Evolutionary conservation across 2,329 filamentous ascomycete species (phyloP).

Genomic region (Ophiocordyceps camponoti-rufipedis): DNA sequence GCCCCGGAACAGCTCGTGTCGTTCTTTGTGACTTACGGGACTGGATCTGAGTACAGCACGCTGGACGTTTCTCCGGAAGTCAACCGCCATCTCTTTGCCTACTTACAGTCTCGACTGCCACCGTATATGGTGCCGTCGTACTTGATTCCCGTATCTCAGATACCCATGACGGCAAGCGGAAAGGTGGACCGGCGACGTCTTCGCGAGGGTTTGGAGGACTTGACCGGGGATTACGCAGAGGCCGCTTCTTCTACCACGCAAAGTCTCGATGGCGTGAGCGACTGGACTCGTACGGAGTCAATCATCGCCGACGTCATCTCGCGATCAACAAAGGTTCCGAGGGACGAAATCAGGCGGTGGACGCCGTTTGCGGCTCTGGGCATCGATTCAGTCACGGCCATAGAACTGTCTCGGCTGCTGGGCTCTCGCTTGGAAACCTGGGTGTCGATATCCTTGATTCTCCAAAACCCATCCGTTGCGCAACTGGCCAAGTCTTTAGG

Average conservation of each 20-base stretch:
- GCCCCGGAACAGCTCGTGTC: slow-evolving; percentile 38
- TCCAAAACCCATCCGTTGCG: slow-evolving; percentile 50
- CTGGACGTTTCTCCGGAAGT: slow-evolving; percentile 17
- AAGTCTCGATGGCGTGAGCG: slow-evolving; percentile 12
- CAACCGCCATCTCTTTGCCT: slow-evolving; percentile 30
- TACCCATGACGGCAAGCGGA: slow-evolving; percentile 58
- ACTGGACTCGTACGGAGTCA: slow-evolving; percentile 37
- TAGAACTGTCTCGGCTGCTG: slow-evolving; percentile 44
- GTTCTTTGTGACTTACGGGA: slow-evolving; percentile 42
- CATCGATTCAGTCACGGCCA: slow-evolving; percentile 69
- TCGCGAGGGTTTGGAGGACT: slow-evolving; percentile 21
- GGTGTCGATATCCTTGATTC: slow-evolving; percentile 48
- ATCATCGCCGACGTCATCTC: slow-evolving; percentile 36
- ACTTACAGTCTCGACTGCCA: slow-evolving; percentile 39
- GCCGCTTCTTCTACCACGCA: slow-evolving; percentile 8
- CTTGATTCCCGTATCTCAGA: slow-evolving; percentile 46
- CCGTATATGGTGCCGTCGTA: slow-evolving; percentile 65
- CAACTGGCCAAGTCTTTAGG: slow-evolving; percentile 28
- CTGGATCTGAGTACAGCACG: slow-evolving; percentile 12
- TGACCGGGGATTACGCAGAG: slow-evolving; percentile 28
- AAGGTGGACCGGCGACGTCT: slow-evolving; percentile 51
- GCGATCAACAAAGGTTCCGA: slow-evolving; percentile 24
- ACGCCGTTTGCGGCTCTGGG: slow-evolving; percentile 65
- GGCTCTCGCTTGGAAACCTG: slow-evolving; percentile 23
- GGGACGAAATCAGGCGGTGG: slow-evolving; percentile 34